These are phyloP conservation scores for Laburnicola sp. DNA, from an alignment of 2,329 filamentous ascomycete species.

Conservation along the genomic window DNA sequence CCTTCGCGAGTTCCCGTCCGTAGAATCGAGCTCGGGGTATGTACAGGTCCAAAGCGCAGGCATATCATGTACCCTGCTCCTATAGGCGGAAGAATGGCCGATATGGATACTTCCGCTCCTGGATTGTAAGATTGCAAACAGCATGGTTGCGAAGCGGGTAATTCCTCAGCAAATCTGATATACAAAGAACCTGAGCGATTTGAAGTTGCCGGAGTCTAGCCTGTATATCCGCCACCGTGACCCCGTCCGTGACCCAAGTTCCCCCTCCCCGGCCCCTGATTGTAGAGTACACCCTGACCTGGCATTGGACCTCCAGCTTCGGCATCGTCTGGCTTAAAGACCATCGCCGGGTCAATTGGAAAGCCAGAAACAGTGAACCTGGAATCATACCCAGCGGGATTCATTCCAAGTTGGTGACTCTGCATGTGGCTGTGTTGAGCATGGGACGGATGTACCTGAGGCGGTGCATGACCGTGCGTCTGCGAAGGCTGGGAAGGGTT, in stretches of 20 bases:
- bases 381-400: slow-evolving; percentile 37
- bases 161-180: background rate
- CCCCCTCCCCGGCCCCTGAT: slow-evolving; percentile 13
- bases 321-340: slow-evolving; percentile 33
- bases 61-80: too few relatives aligned
- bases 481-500: slow-evolving; percentile 23
- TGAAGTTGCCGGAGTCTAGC: slow-evolving; percentile 8
- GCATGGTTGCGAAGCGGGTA: background rate
- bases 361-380: slow-evolving; percentile 38
- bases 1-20: too few relatives aligned
- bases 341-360: slow-evolving; percentile 41
- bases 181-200: background rate
- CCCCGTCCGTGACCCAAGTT: slow-evolving; percentile 17
- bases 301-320: slow-evolving; percentile 18
- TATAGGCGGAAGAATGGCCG: too few relatives aligned
- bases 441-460: slow-evolving; percentile 33
- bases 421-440: slow-evolving; percentile 35
- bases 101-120: too few relatives aligned
- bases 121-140: too few relatives aligned
- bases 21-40: too few relatives aligned
- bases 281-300: slow-evolving; percentile 16
- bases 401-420: slow-evolving; percentile 36
- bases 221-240: slow-evolving; percentile 20
- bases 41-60: too few relatives aligned
- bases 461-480: slow-evolving; percentile 27